Percentiles rank a stretch among this genome's conserved stretches.
phyloP scores from a whole-genome alignment of 2,329 filamentous ascomycete genomes.

The Hortaea werneckii region DNA sequence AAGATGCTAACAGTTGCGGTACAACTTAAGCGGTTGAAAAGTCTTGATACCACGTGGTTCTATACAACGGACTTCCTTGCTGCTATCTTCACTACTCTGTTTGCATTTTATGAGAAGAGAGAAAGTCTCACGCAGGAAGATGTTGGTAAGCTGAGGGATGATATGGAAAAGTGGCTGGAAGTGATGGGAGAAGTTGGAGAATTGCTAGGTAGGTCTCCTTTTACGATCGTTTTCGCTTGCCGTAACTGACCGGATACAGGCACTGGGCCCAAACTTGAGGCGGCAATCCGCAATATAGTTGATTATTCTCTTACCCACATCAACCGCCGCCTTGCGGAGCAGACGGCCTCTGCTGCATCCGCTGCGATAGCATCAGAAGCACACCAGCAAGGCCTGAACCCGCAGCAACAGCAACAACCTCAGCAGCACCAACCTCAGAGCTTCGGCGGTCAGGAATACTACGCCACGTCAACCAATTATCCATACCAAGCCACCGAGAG shows the following conservation, averaged over 20 bases:
- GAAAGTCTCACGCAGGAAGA: slow-evolving; percentile 49
- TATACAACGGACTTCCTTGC: slow-evolving; percentile 61
- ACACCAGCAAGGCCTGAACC: neutral
- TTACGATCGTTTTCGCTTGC: neutral
- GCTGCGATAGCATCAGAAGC: slow-evolving; percentile 11
- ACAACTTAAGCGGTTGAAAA: slow-evolving; percentile 53
- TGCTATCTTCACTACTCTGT: slow-evolving; percentile 63
- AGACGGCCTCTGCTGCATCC: slow-evolving; percentile 31
- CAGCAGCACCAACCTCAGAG: neutral
- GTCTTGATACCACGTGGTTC: slow-evolving; percentile 70
- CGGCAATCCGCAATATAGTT: slow-evolving; percentile 40
- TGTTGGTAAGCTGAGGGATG: slow-evolving; percentile 48
- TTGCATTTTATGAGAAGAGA: slow-evolving; percentile 57
- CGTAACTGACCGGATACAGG: slow-evolving; percentile 6
- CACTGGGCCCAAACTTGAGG: slow-evolving; percentile 38
- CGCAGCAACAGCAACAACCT: slow-evolving; percentile 1
- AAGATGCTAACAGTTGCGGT: slow-evolving; percentile 53
- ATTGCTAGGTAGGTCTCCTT: slow-evolving; percentile 53
- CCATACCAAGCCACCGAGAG: neutral
- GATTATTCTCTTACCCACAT: slow-evolving; percentile 40
- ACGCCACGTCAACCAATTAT: neutral
- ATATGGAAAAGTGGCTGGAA: slow-evolving; percentile 61
- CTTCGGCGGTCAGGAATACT: slow-evolving; percentile 2
- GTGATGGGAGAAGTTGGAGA: slow-evolving; percentile 57
- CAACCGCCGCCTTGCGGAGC: slow-evolving; percentile 33